Evolutionary conservation across 1,139 yeast genomes (phyloP).

Genomic region (Hyphopichia buzzinii): DNA sequence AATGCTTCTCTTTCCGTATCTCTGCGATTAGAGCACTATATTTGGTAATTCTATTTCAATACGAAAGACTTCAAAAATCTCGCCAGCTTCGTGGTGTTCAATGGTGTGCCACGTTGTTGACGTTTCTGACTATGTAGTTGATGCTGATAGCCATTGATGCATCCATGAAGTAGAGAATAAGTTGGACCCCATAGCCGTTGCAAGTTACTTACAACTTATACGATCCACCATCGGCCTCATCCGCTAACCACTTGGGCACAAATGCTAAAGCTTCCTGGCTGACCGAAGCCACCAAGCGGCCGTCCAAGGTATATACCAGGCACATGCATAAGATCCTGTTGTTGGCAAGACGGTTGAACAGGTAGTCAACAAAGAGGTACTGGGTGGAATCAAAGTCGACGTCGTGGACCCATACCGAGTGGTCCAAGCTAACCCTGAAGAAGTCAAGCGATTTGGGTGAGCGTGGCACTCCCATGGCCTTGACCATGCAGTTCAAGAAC

Average conservation of each 20-base stretch:
- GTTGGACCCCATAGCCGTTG: too few species aligned
- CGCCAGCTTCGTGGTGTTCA: too few species aligned
- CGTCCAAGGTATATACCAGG: slow-evolving; percentile 27
- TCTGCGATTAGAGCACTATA: too few species aligned
- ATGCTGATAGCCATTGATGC: too few species aligned
- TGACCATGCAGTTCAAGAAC: slow-evolving; percentile 22
- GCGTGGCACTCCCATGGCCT: slow-evolving; percentile 27
- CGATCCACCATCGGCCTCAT: slow-evolving; percentile 11
- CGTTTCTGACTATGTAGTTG: too few species aligned
- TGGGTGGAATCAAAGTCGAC: slow-evolving; percentile 33
- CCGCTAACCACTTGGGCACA: slow-evolving; percentile 17
- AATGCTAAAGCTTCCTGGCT: slow-evolving; percentile 39
- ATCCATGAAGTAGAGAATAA: too few species aligned
- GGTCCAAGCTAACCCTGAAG: slow-evolving; percentile 44
- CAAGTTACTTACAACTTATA: slow-evolving; percentile 13
- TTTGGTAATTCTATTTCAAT: too few species aligned
- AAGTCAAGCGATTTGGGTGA: slow-evolving; percentile 16
- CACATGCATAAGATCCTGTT: slow-evolving; percentile 32
- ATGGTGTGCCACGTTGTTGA: too few species aligned
- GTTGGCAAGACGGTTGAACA: slow-evolving; percentile 33
- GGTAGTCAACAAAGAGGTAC: slow-evolving; percentile 40
- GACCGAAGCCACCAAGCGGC: slow-evolving; percentile 28
- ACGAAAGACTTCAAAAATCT: too few species aligned
- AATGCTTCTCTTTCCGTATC: too few species aligned
- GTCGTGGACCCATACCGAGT: slow-evolving; percentile 39